Conservation (phyloP, 75 land plant species). For the Selaginella moellendorffii region DNA sequence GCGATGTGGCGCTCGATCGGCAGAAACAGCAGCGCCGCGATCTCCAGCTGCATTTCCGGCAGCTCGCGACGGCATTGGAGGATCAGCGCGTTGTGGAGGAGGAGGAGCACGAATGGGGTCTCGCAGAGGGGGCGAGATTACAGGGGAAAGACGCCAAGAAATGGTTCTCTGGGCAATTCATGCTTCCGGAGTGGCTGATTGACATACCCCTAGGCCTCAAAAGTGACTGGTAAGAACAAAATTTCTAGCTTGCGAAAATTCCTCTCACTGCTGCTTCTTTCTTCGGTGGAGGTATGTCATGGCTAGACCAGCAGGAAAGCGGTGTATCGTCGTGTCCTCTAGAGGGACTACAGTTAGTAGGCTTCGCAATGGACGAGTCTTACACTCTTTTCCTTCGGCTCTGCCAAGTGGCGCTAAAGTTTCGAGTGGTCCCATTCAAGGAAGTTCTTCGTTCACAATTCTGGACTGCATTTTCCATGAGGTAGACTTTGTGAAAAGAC, state of each 20-base stretch:
- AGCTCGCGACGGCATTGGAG: slow-evolving; percentile 28
- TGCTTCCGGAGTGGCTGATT: slow-evolving; percentile 99
- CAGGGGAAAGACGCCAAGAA: slow-evolving; percentile 48
- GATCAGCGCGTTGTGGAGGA: slow-evolving; percentile 1
- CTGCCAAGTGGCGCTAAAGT: slow-evolving; percentile 74
- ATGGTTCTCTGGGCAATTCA: slow-evolving; percentile 74
- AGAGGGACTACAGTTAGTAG: slow-evolving; percentile 75
- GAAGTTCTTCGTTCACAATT: slow-evolving; percentile 51
- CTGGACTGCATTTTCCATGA: slow-evolving; percentile 92
- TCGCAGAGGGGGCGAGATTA: slow-evolving; percentile 44
- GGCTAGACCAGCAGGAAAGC: slow-evolving; percentile 76
- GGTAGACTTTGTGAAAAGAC: slow-evolving; percentile 22
- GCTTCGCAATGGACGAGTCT: slow-evolving; percentile 61
- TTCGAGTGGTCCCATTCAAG: slow-evolving; percentile 20
- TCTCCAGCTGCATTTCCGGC: slow-evolving; percentile 68
- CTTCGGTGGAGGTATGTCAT: slow-evolving; percentile 91
- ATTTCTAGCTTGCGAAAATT: slow-evolving; percentile 3
- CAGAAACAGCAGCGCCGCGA: slow-evolving; percentile 67
- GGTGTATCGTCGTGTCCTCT: slow-evolving; percentile 90
- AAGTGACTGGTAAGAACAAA: slow-evolving; percentile 47
- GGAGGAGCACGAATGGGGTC: slow-evolving; percentile 19
- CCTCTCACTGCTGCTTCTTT: too few species aligned
- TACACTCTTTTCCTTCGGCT: slow-evolving; percentile 86
- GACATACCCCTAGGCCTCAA: slow-evolving; percentile 58
- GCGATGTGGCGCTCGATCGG: slow-evolving; percentile 68